phyloP scores from a whole-genome alignment of 495 filamentous ascomycete species.

The Glonium stellatum region DNA sequence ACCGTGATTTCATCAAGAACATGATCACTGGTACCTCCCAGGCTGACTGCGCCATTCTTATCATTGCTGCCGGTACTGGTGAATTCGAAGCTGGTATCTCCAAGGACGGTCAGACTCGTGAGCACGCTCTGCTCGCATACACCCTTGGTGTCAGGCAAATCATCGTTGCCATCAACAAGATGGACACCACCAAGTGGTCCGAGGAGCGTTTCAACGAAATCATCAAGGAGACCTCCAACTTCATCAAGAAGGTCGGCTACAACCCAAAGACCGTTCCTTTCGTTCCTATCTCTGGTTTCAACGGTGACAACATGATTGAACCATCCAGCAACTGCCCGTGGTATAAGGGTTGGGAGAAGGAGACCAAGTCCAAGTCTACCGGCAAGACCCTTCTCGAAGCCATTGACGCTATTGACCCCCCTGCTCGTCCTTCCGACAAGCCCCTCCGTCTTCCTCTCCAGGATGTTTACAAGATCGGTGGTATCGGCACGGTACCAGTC shows the following conservation, averaged over 20 bases:
- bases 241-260: slow-evolving; percentile 99
- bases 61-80: slow-evolving; percentile 99
- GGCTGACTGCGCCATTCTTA: slow-evolving; percentile 99
- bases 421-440: slow-evolving; percentile 90
- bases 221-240: slow-evolving; percentile 99
- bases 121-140: slow-evolving; percentile 99
- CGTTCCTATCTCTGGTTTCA: slow-evolving; percentile 99
- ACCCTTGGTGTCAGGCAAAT: slow-evolving; percentile 99
- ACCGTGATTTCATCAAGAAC: slow-evolving; percentile 99
- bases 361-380: slow-evolving; percentile 83
- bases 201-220: slow-evolving; percentile 96
- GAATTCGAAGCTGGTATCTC: slow-evolving; percentile 99
- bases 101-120: slow-evolving; percentile 99
- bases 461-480: slow-evolving; percentile 99
- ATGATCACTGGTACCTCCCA: slow-evolving; percentile 99
- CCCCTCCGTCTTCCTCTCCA: slow-evolving; percentile 99
- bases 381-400: slow-evolving; percentile 99
- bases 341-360: slow-evolving; percentile 99
- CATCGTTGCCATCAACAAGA: slow-evolving; percentile 99
- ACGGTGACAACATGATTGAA: slow-evolving; percentile 99
- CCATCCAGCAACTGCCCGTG: slow-evolving; percentile 89
- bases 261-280: slow-evolving; percentile 98
- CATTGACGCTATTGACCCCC: slow-evolving; percentile 93
- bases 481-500: slow-evolving; percentile 99
- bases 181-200: slow-evolving; percentile 99